Evolutionary conservation across 1,284 basidiomycete genomes (phyloP), one percentile per base, ranked within the genome.

Genomic region (Ceratobasidium sp.): DNA sequence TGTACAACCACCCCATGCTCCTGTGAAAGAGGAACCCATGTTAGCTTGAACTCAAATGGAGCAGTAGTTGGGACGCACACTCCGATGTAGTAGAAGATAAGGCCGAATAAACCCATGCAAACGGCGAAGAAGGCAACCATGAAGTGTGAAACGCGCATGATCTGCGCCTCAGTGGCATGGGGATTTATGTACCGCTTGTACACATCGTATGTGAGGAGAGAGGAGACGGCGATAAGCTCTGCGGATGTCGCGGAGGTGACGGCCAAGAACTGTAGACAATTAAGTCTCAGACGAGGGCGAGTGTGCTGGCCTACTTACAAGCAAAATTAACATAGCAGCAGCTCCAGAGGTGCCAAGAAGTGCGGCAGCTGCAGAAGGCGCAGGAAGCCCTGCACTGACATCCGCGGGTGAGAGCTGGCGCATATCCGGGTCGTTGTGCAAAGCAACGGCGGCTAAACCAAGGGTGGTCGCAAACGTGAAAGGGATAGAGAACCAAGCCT

Each of bases 201-300:
- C 49, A 91, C 83, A 78, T 94, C 93, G 75, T 93, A 94, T 0
- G 93, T 94, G 75, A 94, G 76, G 67, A 94, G 76, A 0, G 87
- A 87, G 4, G 89, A 91, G 1, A 93, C 91, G 0, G 94, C 94
- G 74, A 96, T 95, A 62, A 96, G 84, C 78, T 98, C 94, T 3
- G 95, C 94, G 25, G 89, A 89, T 20, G 90, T 90, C 0, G 93
- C 92, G 17, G 89, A 92, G 0, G 93, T 96, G 72, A 96, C 93
- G 20, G 80, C 81, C 29, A 82, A 74, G 78, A 80, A 80, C 55
- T 50, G 78, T 74, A 71, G 78, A 75, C 69, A 78, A 74, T 76
- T 76, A 32, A 76, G 75, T 20, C 73, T 13, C 20, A 31, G 13
- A 29, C 22, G 8, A 25, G 38, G 22, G 58, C 22, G 65, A 8